Evolutionary conservation across 768 basidiomycete species (phyloP), one percentile per base, ranked within the genome.

Genomic region (Galerina marginata): DNA sequence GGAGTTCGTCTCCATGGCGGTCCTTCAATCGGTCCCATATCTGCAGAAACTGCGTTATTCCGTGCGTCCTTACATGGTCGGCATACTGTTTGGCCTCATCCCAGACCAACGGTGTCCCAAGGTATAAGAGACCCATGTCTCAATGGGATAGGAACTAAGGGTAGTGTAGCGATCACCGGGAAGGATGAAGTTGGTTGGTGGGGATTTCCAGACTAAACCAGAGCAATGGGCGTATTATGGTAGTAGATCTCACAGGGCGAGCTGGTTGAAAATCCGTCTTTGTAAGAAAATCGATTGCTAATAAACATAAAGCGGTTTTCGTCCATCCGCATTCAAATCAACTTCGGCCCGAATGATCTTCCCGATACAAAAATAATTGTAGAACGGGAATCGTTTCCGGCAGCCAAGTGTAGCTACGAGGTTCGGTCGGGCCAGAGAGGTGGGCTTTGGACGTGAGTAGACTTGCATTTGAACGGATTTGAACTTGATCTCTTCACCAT

Each of bases 91-190:
- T 93, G 51, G 93, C 90, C 67, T 97, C 91, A 54, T 90, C 86
- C 97, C 97, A 99, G 33, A 85, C 74, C 60, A 99, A 84, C 23
- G 97, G 95, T 3, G 95, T 99, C 54, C 97, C 97, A 53, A 96
- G 88, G 59, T 87, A 91, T 59, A 99, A 76, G 52, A 99, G 85
- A 56, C 97, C 97, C 96, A 99, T 99, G 37, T 29, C 15, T 33
- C 39, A 61, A 38, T 43, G 44, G 45, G 38, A 43, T 25, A 40
- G 46, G 26, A 47, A 52, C 51, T 16, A 63, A 58, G 36, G 23
- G 38, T 44, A 43, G 23, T 33, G 38, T 44, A 43, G 23, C 20
- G 47, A 40, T 48, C 29, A 59, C 49, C 45, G 29, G 29, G 29
- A 33, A 33, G 29, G 7, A 33, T 54, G 16, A 37, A 14, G 52